Percentiles rank a stretch among this genome's conserved stretches.
Evolutionary conservation across 2,329 filamentous ascomycete species (phyloP).

Genomic region (Venturia asperata): DNA sequence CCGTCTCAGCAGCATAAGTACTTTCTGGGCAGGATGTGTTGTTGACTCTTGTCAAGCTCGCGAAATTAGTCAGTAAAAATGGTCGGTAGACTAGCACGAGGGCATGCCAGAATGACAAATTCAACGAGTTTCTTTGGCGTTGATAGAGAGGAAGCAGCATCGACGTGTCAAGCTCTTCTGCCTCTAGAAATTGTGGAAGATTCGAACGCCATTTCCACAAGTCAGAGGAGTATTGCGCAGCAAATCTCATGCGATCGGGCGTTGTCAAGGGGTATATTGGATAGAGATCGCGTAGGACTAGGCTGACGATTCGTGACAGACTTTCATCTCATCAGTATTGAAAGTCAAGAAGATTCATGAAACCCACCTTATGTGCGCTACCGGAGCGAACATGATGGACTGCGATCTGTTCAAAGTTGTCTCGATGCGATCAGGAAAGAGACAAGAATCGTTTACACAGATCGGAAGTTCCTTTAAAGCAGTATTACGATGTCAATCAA

Average conservation of each 20-base stretch:
- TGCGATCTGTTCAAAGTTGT: slow-evolving; percentile 28
- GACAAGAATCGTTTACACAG: slow-evolving; percentile 31
- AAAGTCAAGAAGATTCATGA: slow-evolving; percentile 17
- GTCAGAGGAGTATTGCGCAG: slow-evolving; percentile 37
- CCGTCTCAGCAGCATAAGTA: slow-evolving; percentile 25
- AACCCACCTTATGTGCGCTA: slow-evolving; percentile 37
- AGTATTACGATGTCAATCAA: background rate
- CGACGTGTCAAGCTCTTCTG: slow-evolving; percentile 38
- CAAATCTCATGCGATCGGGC: slow-evolving; percentile 31
- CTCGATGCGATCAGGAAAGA: slow-evolving; percentile 27
- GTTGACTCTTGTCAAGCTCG: slow-evolving; percentile 19
- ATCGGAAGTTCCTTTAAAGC: background rate
- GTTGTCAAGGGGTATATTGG: slow-evolving; percentile 32
- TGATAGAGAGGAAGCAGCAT: slow-evolving; percentile 31
- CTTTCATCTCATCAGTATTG: slow-evolving; percentile 21
- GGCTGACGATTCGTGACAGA: slow-evolving; percentile 39
- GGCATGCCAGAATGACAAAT: slow-evolving; percentile 35
- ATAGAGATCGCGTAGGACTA: slow-evolving; percentile 41
- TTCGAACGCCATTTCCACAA: slow-evolving; percentile 41
- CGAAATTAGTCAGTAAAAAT: slow-evolving; percentile 37
- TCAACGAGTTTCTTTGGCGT: background rate
- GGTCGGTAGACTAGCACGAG: slow-evolving; percentile 50
- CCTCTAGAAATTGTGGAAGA: slow-evolving; percentile 39
- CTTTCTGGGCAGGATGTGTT: slow-evolving; percentile 21
- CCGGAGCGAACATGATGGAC: slow-evolving; percentile 39